Percentiles rank a stretch among this genome's conserved stretches.
These are phyloP conservation scores for Berberis thunbergii DNA, from an alignment of 164 flowering plant genomes.

Conservation along the genomic window DNA sequence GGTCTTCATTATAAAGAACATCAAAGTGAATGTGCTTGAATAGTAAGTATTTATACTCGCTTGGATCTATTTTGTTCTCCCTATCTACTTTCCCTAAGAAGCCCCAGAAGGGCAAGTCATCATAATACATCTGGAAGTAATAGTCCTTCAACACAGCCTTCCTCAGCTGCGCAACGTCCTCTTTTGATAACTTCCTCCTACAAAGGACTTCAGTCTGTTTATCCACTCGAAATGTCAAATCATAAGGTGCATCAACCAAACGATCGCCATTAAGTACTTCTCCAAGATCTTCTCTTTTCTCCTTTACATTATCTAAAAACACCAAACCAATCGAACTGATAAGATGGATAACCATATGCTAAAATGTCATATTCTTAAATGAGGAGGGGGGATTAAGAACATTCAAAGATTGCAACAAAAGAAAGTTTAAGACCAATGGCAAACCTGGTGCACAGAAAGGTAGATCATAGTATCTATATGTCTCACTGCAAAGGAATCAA, in stretches of 20 bases:
- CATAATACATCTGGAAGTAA: slow-evolving; percentile 66
- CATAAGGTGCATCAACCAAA: slow-evolving; percentile 53
- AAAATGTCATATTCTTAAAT: too few relatives aligned
- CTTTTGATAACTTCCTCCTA: slow-evolving; percentile 29
- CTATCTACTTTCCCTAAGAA: slow-evolving; percentile 49
- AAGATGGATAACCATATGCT: neutral
- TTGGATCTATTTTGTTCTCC: slow-evolving; percentile 40
- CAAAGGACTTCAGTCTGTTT: slow-evolving; percentile 41
- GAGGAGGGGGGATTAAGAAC: too few relatives aligned
- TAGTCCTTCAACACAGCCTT: slow-evolving; percentile 52
- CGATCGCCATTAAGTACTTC: slow-evolving; percentile 69
- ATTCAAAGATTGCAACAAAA: neutral
- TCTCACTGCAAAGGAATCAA: slow-evolving; percentile 34
- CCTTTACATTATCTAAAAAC: slow-evolving; percentile 30
- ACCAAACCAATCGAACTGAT: neutral
- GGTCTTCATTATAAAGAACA: slow-evolving; percentile 43
- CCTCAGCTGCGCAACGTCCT: slow-evolving; percentile 42
- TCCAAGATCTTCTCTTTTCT: slow-evolving; percentile 50
- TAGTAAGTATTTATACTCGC: slow-evolving; percentile 40
- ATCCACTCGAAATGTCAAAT: slow-evolving; percentile 36
- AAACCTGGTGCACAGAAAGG: slow-evolving; percentile 55
- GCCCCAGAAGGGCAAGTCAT: slow-evolving; percentile 69
- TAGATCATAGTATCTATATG: slow-evolving; percentile 46
- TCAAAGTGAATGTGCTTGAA: slow-evolving; percentile 55
- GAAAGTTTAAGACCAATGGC: neutral